Conservation (phyloP, 2,329 filamentous ascomycete genomes). For the Monosporascus cannonballus region DNA sequence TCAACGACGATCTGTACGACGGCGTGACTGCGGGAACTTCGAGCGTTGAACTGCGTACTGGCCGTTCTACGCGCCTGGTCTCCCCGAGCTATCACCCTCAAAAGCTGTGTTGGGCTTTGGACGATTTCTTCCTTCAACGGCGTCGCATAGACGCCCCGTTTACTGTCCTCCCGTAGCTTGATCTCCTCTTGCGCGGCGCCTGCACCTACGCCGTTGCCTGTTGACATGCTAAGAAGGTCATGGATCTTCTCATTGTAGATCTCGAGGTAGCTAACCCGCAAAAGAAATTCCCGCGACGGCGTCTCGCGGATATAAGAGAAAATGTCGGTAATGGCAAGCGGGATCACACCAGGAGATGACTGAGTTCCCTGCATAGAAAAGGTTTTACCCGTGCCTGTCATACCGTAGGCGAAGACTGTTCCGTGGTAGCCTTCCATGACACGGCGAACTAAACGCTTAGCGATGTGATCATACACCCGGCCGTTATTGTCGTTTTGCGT, state of each 20-base stretch:
- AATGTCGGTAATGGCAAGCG: slow-evolving; percentile 94
- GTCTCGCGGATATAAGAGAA: slow-evolving; percentile 99
- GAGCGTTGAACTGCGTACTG: slow-evolving; percentile 93
- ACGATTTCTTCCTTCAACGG: slow-evolving; percentile 98
- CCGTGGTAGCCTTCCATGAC: slow-evolving; percentile 99
- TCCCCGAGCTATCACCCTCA: slow-evolving; percentile 90
- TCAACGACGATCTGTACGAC: slow-evolving; percentile 99
- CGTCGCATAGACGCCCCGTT: slow-evolving; percentile 91
- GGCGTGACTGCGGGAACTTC: slow-evolving; percentile 95
- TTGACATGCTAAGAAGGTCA: slow-evolving; percentile 76
- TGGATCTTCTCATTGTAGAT: slow-evolving; percentile 99
- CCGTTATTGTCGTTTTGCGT: slow-evolving; percentile 89
- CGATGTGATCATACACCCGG: slow-evolving; percentile 87
- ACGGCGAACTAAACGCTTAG: slow-evolving; percentile 86
- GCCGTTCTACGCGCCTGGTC: slow-evolving; percentile 86
- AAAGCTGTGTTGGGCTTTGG: slow-evolving; percentile 89
- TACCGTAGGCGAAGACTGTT: slow-evolving; percentile 97
- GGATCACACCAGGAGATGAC: slow-evolving; percentile 91
- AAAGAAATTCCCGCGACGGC: slow-evolving; percentile 84
- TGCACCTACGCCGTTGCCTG: slow-evolving; percentile 47
- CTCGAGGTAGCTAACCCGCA: slow-evolving; percentile 95
- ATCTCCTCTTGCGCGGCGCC: slow-evolving; percentile 76
- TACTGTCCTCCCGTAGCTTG: slow-evolving; percentile 92
- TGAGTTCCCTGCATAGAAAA: slow-evolving; percentile 99
- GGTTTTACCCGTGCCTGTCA: slow-evolving; percentile 98